Percentiles rank a stretch among this genome's conserved stretches.
phyloP scores from a whole-genome alignment of 2,329 filamentous ascomycete genomes.

The Ophiobolus disseminans region DNA sequence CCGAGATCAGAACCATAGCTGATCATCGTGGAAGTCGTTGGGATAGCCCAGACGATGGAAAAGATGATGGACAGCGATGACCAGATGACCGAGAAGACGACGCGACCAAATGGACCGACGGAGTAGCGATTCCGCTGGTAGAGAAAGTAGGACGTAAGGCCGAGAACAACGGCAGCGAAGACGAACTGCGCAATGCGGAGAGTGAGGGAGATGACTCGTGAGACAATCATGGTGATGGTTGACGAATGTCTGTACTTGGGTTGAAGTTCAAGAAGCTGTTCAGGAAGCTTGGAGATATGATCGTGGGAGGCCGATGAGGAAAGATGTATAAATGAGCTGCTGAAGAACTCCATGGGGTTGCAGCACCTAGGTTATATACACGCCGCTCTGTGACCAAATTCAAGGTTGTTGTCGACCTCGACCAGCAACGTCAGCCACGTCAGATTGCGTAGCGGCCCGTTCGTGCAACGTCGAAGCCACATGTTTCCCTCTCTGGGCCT shows the following conservation, averaged over 20 bases:
- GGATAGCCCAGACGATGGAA: constrained; percentile 75
- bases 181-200: constrained; percentile 69
- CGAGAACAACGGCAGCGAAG: constrained; percentile 68
- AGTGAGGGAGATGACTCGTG: constrained; percentile 63
- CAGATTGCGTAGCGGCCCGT: constrained; percentile 15
- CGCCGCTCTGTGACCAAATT: neutral
- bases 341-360: neutral
- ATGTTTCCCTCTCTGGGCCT: constrained; percentile 9
- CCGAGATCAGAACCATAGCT: constrained; percentile 73
- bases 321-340: constrained; percentile 1
- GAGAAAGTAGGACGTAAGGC: constrained; percentile 34
- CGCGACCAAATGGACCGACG: constrained; percentile 66
- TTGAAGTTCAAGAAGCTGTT: neutral
- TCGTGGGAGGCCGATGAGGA: neutral
- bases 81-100: constrained; percentile 78
- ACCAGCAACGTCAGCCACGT: constrained; percentile 22
- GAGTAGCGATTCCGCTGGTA: constrained; percentile 46
- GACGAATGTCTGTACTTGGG: neutral
- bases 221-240: constrained; percentile 34
- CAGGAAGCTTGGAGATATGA: too few relatives aligned
- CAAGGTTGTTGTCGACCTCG: neutral
- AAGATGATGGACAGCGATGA: constrained; percentile 73
- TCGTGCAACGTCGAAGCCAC: constrained; percentile 1
- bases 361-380: constrained; percentile 5
- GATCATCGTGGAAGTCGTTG: constrained; percentile 71